Evolutionary conservation across 257 asterid species (phyloP), one percentile per base, ranked within the genome.

Genomic region (Jasminum sambac): DNA sequence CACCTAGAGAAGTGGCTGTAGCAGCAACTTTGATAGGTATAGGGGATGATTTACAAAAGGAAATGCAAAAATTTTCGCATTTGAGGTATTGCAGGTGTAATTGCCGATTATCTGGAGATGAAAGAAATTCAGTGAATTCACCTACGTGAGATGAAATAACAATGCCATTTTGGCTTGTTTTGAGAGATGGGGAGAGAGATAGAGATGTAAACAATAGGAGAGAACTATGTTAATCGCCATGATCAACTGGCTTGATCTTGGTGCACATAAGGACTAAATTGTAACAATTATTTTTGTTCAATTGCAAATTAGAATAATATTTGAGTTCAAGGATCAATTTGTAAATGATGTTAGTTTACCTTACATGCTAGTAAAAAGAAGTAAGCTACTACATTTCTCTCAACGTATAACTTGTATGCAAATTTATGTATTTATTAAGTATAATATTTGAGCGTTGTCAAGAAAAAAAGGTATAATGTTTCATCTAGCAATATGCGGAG

Each of bases 121-220:
- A 30, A 42, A 43, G 77, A 62, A 62, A 52, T 82, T 30, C 23
- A 63, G 70, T 40, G 68, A 5, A 50, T 69, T 4, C 30, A 62
- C 60, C 65, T 59, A 82, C 5, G 80, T 63, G 30, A 71, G n/a
- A 24, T 70, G 81, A 62, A 77, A 76, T 52, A 77, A 37, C n/a
- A 80, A 72, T 16, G 81, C 79, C 87, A 86, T 84, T 68, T 21
- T 8, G 34, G 30, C 63, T 71, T 86, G 13, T 14, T 14, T 5
- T 12, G 12, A 38, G 46, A 39, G 23, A 17, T 10, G 14, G 24
- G 11, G 14, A 16, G 25, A 30, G 43, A n/a, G n/a, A n/a, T 6
- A 6, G 46, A 23, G 8, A 16, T 34, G 13, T 37, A 21, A 7
- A 19, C 16, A 36, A 23, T 39, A 11, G 36, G 14, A 2, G 36